Evolutionary conservation across 139 green algal species (phyloP).

Genomic region (Chlorella sorokiniana): DNA sequence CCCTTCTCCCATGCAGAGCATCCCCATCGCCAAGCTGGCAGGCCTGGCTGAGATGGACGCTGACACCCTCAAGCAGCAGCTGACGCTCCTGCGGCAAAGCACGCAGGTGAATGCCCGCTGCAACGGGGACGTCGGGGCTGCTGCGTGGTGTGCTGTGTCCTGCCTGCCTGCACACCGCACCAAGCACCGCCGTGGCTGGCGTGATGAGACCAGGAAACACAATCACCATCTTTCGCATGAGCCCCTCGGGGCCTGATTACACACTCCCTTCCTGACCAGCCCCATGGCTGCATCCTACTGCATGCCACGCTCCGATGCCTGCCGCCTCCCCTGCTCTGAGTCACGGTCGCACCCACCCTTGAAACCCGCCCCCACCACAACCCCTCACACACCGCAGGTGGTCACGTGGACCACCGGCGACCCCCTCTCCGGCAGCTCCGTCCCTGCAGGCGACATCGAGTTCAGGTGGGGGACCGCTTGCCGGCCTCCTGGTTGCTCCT

Average conservation of each 20-base stretch:
- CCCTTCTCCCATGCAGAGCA: conserved; percentile 51
- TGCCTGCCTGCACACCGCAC: neutral
- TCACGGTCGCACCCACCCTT: neutral
- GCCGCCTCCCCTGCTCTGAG: neutral
- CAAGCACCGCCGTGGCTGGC: neutral
- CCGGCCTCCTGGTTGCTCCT: neutral
- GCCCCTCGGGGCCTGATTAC: conserved; percentile 30
- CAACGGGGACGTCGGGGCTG: neutral
- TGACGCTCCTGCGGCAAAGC: conserved; percentile 62
- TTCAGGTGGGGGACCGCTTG: conserved; percentile 7
- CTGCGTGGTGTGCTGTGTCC: neutral
- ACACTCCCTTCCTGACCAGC: conserved; percentile 24
- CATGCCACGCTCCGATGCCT: too few relatives aligned
- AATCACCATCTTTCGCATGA: conserved; percentile 45
- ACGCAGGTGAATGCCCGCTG: neutral
- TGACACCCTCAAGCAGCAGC: conserved; percentile 64
- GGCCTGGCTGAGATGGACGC: conserved; percentile 84
- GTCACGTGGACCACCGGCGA: conserved; percentile 58
- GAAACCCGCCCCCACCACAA: neutral
- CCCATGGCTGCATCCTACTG: neutral
- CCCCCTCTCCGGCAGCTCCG: conserved; percentile 32
- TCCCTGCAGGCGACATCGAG: conserved; percentile 39
- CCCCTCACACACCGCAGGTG: conserved; percentile 26
- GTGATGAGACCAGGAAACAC: conserved; percentile 20
- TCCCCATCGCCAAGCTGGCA: conserved; percentile 89